Base-by-base conservation (phyloP, 2,329 filamentous ascomycete species). In the Lasiodiplodia sp. region DNA sequence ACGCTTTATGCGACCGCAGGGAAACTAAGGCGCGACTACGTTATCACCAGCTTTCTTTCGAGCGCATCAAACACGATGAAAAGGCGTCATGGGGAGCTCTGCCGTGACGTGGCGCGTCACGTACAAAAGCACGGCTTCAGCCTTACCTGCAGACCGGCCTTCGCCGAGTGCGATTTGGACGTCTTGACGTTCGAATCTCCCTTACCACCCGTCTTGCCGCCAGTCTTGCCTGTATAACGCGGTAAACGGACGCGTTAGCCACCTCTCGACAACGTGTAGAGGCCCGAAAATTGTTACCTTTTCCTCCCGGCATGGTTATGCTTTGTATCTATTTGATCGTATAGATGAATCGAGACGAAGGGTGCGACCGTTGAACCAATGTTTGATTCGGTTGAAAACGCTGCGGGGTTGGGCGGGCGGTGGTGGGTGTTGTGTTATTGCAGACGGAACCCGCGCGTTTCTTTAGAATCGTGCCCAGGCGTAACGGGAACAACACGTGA, bases 1-100 rank as follows among this genome's bases (percentile, higher is more conserved):
- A 86, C 96, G 94, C 92, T 99, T 99, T 84, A 99, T 96, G 91
- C 96, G 96, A 84, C 96, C 96, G 82, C 96, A 99, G 71, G 96
- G 96, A 82, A 99, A 99, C 96, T 99, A 80, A 69, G 73, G 53
- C 31, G 53, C 52, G 55, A 57, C 18, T 12, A 34, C 5, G 55
- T 67, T 37, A 66, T 6, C 23, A 23, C 14, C 21, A 6, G 5
- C n/a, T 2, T 18, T 64, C 11, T 47, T 6, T 51, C 11, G n/a
- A 28, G 60, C 60, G 60, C 60, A 64, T 52, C 47, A 31, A 38
- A 31, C 14, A 14, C 23, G 65, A 60, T 67, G 65, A 31, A 44
- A 34, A 23, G 64, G 55, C 37, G 62, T 44, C 38, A 21, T 63
- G 21, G 68, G 68, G n/a, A 69, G 63, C 51, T 52, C 52, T 40